Percentiles rank a stretch among this genome's conserved stretches.
Evolutionary conservation across 352 stramenopile genomes (phyloP).

Genomic region (Phytophthora hibernalis): DNA sequence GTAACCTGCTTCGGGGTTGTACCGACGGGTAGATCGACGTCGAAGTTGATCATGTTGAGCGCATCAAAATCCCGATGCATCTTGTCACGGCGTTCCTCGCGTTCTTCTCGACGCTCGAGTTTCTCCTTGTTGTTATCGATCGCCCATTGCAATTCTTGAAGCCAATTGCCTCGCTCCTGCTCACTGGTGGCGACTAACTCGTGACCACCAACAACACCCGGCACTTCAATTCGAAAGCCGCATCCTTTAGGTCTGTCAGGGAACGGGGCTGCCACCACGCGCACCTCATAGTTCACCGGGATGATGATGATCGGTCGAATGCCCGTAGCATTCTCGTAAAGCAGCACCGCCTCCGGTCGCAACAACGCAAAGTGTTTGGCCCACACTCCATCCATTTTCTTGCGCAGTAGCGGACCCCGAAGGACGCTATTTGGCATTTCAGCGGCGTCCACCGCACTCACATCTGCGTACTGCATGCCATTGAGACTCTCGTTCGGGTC

Average conservation of each 20-base stretch:
- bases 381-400: conserved; percentile 77
- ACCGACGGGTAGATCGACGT: conserved; percentile 39
- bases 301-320: conserved; percentile 80
- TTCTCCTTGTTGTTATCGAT: conserved; percentile 59
- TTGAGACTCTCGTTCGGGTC: conserved; percentile 59
- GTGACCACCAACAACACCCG: conserved; percentile 64
- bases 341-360: conserved; percentile 70
- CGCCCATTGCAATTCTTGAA: conserved; percentile 78
- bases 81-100: conserved; percentile 55
- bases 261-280: conserved; percentile 53
- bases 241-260: conserved; percentile 56
- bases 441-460: conserved; percentile 63
- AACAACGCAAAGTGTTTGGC: conserved; percentile 75
- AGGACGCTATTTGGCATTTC: conserved; percentile 79
- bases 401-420: conserved; percentile 67
- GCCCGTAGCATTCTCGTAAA: conserved; percentile 69
- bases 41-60: conserved; percentile 86
- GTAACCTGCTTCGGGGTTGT: conserved; percentile 4
- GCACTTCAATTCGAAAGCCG: conserved; percentile 72
- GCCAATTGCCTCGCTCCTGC: conserved; percentile 78
- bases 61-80: conserved; percentile 71
- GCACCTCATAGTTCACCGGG: conserved; percentile 69
- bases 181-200: conserved; percentile 65
- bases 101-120: conserved; percentile 42
- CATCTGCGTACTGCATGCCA: conserved; percentile 84